Conservation (phyloP, 2,329 filamentous ascomycete genomes). For the Calonectria hawksworthii region DNA sequence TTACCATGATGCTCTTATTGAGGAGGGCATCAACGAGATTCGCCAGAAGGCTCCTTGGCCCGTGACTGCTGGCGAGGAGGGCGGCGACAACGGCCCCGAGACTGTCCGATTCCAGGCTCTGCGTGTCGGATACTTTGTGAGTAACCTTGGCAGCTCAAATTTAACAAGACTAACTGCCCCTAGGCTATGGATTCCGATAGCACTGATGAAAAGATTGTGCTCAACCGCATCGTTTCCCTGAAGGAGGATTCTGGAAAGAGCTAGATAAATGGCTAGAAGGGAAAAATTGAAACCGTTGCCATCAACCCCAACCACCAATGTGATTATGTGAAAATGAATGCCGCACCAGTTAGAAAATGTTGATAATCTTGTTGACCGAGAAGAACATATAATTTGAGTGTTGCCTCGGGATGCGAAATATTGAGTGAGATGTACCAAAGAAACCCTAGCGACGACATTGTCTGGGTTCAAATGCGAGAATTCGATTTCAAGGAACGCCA, state of each 20-base stretch:
- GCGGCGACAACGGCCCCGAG: constrained; percentile 75
- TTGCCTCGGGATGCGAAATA: not conserved
- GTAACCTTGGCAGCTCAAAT: constrained; percentile 39
- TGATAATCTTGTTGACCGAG: not conserved
- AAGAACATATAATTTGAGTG: not conserved
- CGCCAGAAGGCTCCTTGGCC: constrained; percentile 83
- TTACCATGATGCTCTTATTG: constrained; percentile 83
- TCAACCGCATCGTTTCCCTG: constrained; percentile 92
- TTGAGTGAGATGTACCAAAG: no score
- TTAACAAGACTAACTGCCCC: constrained; percentile 31
- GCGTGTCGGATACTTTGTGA: constrained; percentile 86
- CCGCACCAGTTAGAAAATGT: not conserved
- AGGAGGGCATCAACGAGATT: constrained; percentile 87
- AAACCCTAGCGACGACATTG: not conserved
- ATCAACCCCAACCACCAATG: not conserved
- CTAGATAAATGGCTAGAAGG: constrained; percentile 22
- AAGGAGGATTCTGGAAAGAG: constrained; percentile 87
- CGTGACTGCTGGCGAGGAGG: constrained; percentile 79
- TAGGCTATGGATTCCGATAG: constrained; percentile 83
- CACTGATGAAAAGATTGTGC: constrained; percentile 82
- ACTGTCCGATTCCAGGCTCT: constrained; percentile 92
- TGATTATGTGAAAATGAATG: not conserved
- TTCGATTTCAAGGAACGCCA: not conserved
- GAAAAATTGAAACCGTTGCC: constrained; percentile 1
- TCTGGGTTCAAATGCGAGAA: not conserved